Conservation (phyloP, 2,329 filamentous ascomycete genomes). For the Bipolaris victoriae region DNA sequence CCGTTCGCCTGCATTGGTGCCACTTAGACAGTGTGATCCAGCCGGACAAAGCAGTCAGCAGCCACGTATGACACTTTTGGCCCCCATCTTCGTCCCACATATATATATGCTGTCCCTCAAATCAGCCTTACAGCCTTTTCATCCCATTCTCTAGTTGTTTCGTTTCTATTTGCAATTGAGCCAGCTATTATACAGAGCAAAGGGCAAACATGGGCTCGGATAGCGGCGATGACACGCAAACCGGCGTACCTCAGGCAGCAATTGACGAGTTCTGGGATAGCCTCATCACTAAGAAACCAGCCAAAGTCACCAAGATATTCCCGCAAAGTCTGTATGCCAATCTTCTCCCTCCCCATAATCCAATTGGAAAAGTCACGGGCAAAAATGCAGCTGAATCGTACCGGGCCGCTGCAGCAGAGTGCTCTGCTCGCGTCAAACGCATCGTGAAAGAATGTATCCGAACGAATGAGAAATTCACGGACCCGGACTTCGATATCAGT, state of each 20-base stretch:
- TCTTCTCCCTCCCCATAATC: constrained; percentile 44
- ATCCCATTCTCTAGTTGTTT: not conserved
- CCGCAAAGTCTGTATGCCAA: constrained; percentile 69
- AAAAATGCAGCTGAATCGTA: constrained; percentile 71
- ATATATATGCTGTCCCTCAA: constrained; percentile 7
- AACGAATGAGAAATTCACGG: constrained; percentile 83
- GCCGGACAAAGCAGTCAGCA: constrained; percentile 18
- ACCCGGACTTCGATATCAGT: constrained; percentile 82
- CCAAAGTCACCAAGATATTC: constrained; percentile 72
- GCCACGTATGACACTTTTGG: constrained; percentile 12
- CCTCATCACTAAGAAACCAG: constrained; percentile 70
- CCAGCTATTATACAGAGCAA: not conserved
- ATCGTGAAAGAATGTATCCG: constrained; percentile 69
- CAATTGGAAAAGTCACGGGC: constrained; percentile 59
- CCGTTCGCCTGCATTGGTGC: not conserved
- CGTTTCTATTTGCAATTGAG: too few species aligned
- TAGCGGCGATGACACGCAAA: constrained; percentile 22
- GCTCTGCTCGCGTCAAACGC: constrained; percentile 63
- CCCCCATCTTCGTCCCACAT: constrained; percentile 18
- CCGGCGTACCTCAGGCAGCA: constrained; percentile 61
- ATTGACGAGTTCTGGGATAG: constrained; percentile 76
- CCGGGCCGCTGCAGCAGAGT: constrained; percentile 72
- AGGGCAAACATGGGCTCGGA: constrained; percentile 28
- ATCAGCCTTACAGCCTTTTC: not conserved
- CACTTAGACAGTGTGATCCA: constrained; percentile 9